Evolutionary conservation across 2,329 filamentous ascomycete genomes (phyloP), one percentile per base, ranked within the genome.

Genomic region (Colletotrichum sidae): DNA sequence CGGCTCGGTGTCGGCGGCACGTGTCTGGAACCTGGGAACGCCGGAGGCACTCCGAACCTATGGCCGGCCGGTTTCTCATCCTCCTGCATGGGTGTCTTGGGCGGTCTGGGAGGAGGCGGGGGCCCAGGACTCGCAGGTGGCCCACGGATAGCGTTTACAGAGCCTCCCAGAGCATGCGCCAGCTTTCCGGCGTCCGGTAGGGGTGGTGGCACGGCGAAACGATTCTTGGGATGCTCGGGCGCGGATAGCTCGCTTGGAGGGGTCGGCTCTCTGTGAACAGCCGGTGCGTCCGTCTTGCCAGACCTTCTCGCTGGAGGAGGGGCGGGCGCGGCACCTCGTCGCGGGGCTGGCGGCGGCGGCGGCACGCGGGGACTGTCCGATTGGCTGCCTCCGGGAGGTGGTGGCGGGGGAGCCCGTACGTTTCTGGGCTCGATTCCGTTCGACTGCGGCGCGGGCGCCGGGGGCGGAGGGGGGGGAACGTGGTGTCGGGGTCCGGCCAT

Each of bases 161-260:
- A 60, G 71, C 73, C 12, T 75, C 78, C 73, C 70, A 81, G 46
- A 77, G 73, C 81, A 79, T 90, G 84, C 4, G 91, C 93, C 74
- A 88, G 96, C 78, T 93, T 97, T 42, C 96, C 96, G 63, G 96
- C 96, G 76, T 97, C 94, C 60, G 93, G 88, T 65, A 98, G 80
- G 2, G 95, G 92, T 39, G 96, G 96, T 50, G 96, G 96, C 8
- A 69, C 67, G 15, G 61, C 65, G 15, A 68, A 69, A 47, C 65
- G 49, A 8, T 88, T 88, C 55, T 90, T 86, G 25, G 89, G 86
- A 13, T 78, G 76, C 37, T 73, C 70, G 15, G 90, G 88, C 11
- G 93, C 92, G 12, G 90, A 89, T 12, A 90, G 87, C 65, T 93
- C 90, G 73, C 89, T 85, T 37, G 90, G 86, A n/a, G 92, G 88